Conservation (phyloP, 345 rosid genomes). For the Schrenkiella parvula region DNA sequence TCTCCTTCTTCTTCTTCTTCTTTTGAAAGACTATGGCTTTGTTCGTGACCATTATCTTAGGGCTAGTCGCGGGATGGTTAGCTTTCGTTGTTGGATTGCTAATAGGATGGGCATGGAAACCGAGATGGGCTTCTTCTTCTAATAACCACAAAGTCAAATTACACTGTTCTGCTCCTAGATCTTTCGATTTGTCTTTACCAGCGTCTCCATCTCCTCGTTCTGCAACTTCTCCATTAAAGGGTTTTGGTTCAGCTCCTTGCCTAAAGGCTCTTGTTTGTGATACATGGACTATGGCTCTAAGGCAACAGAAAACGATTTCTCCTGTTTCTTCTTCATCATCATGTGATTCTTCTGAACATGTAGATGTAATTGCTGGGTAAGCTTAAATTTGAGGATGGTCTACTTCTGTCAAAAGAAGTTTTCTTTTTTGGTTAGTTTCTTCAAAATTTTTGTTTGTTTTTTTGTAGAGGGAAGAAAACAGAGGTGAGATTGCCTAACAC, state of each 20-base stretch:
- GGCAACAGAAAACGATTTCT: conserved; percentile 27
- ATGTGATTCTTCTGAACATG: conserved; percentile 10
- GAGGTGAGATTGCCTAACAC: conserved; percentile 39
- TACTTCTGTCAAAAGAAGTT: not conserved
- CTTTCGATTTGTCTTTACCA: conserved; percentile 38
- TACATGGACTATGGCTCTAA: conserved; percentile 27
- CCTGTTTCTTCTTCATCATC: conserved; percentile 27
- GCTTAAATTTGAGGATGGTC: not conserved
- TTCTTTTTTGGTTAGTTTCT: not conserved
- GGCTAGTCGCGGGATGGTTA: conserved; percentile 38
- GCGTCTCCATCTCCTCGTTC: conserved; percentile 28
- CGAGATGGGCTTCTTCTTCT: conserved; percentile 41
- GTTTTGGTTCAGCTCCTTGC: conserved; percentile 41
- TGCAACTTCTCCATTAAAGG: conserved; percentile 36
- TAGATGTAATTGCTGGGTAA: conserved; percentile 15
- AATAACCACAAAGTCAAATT: conserved; percentile 12
- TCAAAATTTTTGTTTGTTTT: conserved; percentile 3
- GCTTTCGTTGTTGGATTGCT: conserved; percentile 55
- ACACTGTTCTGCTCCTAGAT: conserved; percentile 31
- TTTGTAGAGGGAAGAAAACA: conserved; percentile 32
- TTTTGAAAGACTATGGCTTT: conserved; percentile 33
- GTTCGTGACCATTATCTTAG: conserved; percentile 28
- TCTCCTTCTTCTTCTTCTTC: too few relatives aligned
- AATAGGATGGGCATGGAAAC: conserved; percentile 71
- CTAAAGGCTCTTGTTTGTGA: conserved; percentile 39